These are phyloP conservation scores for Sambucus nigra DNA, from an alignment of 129 eudicot species.

Conservation along the genomic window DNA sequence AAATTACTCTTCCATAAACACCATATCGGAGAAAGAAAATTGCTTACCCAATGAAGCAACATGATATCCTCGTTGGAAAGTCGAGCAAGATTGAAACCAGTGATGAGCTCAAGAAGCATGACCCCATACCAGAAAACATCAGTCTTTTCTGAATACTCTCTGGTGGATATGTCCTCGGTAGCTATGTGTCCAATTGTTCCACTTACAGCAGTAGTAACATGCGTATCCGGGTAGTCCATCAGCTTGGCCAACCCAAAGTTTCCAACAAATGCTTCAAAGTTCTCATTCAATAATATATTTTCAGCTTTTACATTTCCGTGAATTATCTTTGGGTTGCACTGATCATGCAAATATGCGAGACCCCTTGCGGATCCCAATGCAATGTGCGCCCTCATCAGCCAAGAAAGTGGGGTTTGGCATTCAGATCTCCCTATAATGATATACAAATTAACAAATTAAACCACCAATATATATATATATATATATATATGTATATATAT, in stretches of 20 bases:
- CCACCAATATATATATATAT: not conserved
- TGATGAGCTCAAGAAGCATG: constrained; percentile 87
- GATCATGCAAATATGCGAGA: constrained; percentile 83
- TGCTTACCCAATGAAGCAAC: constrained; percentile 84
- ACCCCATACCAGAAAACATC: constrained; percentile 87
- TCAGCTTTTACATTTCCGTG: constrained; percentile 93
- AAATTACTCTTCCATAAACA: not conserved
- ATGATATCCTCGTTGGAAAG: constrained; percentile 78
- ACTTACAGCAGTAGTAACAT: constrained; percentile 92
- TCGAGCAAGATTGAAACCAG: constrained; percentile 84
- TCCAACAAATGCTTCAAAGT: constrained; percentile 86
- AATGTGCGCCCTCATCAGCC: constrained; percentile 61
- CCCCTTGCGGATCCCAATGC: constrained; percentile 84
- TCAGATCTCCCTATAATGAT: constrained; percentile 47
- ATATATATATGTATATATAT: no score
- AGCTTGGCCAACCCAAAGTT: constrained; percentile 89
- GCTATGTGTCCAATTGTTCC: constrained; percentile 95
- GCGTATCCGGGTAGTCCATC: constrained; percentile 85
- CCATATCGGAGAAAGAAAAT: not conserved
- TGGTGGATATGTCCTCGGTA: constrained; percentile 79
- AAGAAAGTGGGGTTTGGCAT: constrained; percentile 56
- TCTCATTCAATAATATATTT: constrained; percentile 80
- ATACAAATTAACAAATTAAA: not conserved
- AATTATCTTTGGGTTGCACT: constrained; percentile 76
- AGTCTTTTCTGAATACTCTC: constrained; percentile 74